Base-by-base conservation (phyloP, 768 basidiomycete genomes). In the Rhizopogon roseolus region DNA sequence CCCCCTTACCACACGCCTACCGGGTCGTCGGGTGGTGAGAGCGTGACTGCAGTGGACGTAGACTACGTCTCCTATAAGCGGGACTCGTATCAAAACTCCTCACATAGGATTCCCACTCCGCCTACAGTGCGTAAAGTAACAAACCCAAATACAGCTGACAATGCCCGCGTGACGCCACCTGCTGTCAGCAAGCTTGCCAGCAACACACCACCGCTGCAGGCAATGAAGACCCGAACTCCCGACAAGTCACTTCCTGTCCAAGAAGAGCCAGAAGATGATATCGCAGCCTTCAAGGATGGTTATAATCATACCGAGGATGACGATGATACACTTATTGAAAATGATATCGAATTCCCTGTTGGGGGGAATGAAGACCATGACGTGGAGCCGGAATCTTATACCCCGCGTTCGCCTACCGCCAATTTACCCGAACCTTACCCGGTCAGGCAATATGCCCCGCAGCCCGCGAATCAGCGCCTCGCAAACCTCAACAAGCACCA, bases 221-320 rank as follows among this genome's bases (percentile, higher is more conserved):
- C 75, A 9, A 73, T 78, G 60, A 66, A 64, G 64, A 73, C 78
- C 5, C 81, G 85, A 19, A 81, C 82, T 19, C 82, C 88, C 1
- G 87, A 88, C 65, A 76, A 86, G 34, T 87, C 87, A 14, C 74
- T 90, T 25, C 88, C 88, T 17, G 79, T 89, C 3, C 88, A 90
- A 65, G 88, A 90, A 64, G 87, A 88, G 56, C 77, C 78, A 28
- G 86, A 88, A 60, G 87, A 88, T 59, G 85, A 88, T 57, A 69
- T 75, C 16, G 67, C 67, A 3, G 38, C 61, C 34, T 60, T 68
- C 11, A 77, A 75, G 61, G 71, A 68, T 32, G 66, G 58, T 25
- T 77, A 70, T 27, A 64, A 71, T 32, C 73, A 69, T 49, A 76
- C 64, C 55, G 78, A 79, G 19, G 78, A 78, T 53, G 74, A 76